These are phyloP conservation scores for Colletotrichum musae DNA, from an alignment of 2,329 filamentous ascomycete species.

Conservation along the genomic window DNA sequence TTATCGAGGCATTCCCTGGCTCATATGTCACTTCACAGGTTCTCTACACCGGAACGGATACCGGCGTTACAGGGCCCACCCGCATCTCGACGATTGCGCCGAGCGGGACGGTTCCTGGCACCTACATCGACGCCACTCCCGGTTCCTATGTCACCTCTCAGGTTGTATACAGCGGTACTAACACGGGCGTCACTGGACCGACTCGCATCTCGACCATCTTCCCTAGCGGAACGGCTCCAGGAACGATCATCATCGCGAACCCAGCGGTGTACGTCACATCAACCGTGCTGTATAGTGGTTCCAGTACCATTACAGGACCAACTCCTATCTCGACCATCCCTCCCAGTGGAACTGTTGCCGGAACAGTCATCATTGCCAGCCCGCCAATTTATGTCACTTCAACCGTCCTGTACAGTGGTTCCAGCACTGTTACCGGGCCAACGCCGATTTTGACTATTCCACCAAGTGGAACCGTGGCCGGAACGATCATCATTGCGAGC, in stretches of 20 bases:
- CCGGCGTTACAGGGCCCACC: constrained; percentile 24
- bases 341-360: constrained; percentile 8
- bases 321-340: constrained; percentile 13
- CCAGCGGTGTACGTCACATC: background rate
- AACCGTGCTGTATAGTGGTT: constrained; percentile 5
- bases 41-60: constrained; percentile 26
- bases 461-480: constrained; percentile 27
- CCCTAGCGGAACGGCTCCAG: constrained; percentile 23
- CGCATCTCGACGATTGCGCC: constrained; percentile 30
- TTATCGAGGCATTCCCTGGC: constrained; percentile 29
- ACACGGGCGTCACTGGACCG: constrained; percentile 16
- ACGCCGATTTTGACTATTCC: constrained; percentile 29
- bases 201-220: constrained; percentile 27
- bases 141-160: constrained; percentile 30
- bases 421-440: constrained; percentile 6
- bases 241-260: constrained; percentile 25
- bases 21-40: constrained; percentile 33
- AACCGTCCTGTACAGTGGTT: constrained; percentile 5
- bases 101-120: constrained; percentile 29
- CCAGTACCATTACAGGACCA: background rate
- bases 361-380: constrained; percentile 25
- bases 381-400: constrained; percentile 28
- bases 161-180: constrained; percentile 6
- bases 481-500: constrained; percentile 24
- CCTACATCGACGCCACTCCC: constrained; percentile 21